Evolutionary conservation across 176 grass and related monocot species (phyloP).

Genomic region (Canna indica): DNA sequence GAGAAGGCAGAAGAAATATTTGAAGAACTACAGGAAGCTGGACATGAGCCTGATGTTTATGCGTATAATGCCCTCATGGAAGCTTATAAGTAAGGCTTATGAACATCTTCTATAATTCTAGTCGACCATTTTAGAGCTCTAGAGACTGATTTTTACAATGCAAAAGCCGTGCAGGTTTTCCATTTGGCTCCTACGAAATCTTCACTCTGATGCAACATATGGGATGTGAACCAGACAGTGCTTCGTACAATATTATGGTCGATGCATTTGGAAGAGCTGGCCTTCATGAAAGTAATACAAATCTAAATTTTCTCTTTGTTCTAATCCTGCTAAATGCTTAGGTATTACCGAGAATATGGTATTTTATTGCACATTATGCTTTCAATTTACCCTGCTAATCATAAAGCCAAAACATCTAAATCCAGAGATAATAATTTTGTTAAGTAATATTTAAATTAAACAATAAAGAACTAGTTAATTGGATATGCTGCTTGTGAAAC

Average conservation of each 20-base stretch:
- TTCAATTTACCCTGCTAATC: too few species aligned
- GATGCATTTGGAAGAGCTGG: slow-evolving; percentile 88
- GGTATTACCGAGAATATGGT: too few species aligned
- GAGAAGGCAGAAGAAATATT: slow-evolving; percentile 82
- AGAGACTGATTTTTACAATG: background rate
- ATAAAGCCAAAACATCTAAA: too few species aligned
- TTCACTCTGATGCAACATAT: slow-evolving; percentile 83
- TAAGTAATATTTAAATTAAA: too few species aligned
- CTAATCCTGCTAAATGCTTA: too few species aligned
- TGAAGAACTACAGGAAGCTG: slow-evolving; percentile 69
- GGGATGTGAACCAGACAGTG: slow-evolving; percentile 84
- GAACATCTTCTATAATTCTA: background rate
- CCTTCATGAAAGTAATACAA: slow-evolving; percentile 46
- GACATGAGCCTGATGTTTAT: slow-evolving; percentile 82
- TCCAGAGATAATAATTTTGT: too few species aligned
- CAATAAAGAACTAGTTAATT: too few species aligned
- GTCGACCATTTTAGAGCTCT: background rate
- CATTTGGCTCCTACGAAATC: slow-evolving; percentile 61
- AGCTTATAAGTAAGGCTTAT: slow-evolving; percentile 57
- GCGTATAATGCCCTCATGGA: slow-evolving; percentile 93
- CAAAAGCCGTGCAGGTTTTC: slow-evolving; percentile 59
- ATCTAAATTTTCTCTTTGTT: background rate
- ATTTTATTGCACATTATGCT: too few species aligned
- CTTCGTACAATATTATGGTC: slow-evolving; percentile 92
- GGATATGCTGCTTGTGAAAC: too few species aligned